Evolutionary conservation across 2,329 filamentous ascomycete genomes (phyloP).

Genomic region (Plectosphaerella sp.): DNA sequence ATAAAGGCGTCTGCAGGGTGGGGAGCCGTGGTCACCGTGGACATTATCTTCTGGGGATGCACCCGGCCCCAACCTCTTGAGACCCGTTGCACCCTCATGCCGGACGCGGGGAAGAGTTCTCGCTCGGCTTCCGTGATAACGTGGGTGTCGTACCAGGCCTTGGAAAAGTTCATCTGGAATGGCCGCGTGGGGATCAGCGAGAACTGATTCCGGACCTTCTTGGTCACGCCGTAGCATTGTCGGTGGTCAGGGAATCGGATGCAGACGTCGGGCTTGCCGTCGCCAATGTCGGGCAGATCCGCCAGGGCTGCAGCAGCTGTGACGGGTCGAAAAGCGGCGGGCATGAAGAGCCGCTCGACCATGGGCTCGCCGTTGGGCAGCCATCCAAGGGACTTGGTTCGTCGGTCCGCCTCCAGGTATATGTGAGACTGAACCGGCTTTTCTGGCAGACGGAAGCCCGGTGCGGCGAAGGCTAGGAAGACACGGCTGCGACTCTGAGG

Average conservation of each 20-base stretch:
- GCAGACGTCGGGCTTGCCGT: conserved; percentile 58
- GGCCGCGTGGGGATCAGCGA: conserved; percentile 56
- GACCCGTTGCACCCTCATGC: conserved; percentile 6
- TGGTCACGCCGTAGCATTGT: conserved; percentile 33
- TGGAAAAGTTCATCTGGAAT: conserved; percentile 46
- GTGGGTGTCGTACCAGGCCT: conserved; percentile 36
- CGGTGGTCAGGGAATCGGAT: conserved; percentile 66
- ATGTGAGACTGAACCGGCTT: conserved; percentile 59
- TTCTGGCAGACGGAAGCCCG: conserved; percentile 52
- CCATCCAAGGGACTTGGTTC: conserved; percentile 43
- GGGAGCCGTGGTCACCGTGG: conserved; percentile 57
- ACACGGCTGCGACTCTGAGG: conserved; percentile 62
- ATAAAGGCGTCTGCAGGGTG: conserved; percentile 48
- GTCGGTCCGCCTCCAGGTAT: conserved; percentile 35
- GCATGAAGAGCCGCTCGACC: conserved; percentile 41
- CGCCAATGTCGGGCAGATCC: conserved; percentile 60
- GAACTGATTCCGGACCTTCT: conserved; percentile 39
- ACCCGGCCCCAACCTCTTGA: conserved; percentile 50
- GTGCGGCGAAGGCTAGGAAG: conserved; percentile 68
- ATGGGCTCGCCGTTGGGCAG: conserved; percentile 58
- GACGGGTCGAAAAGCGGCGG: conserved; percentile 57
- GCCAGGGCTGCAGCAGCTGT: conserved; percentile 47
- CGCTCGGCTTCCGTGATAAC: conserved; percentile 33
- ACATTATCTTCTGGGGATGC: conserved; percentile 46
- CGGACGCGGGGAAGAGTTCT: conserved; percentile 29